Base-by-base conservation (phyloP, 495 filamentous ascomycete species). In the Astrothelium macrocarpum region DNA sequence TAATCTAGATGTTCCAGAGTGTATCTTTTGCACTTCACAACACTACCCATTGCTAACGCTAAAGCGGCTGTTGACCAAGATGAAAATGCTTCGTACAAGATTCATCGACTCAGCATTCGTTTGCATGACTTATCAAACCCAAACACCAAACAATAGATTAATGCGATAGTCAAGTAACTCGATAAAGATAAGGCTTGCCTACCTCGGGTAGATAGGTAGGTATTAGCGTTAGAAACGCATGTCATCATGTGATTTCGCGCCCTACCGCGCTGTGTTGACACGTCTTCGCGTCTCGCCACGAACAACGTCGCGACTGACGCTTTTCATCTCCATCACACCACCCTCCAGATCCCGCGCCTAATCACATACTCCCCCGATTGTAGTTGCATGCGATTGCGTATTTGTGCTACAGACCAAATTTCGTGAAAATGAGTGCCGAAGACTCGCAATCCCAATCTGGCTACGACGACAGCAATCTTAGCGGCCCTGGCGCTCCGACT, bases 401-500 rank as follows among this genome's bases (percentile, higher is more conserved):
- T 3, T 18, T 49, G n/a, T 11, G 3, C n/a, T 18, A 49, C 43
- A 3, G 11, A 49, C 9, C 7, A 56, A 29, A n/a, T n/a, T 5
- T 3, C 3, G 18, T 36, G 45, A 75, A 67, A 23, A 88, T 88
- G 84, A 81, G 80, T 53, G 73, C 78, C 26, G 84, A 83, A 64
- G 82, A 81, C 69, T 81, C 80, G 32, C 84, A 87, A 67, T 78
- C 76, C 31, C 82, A 86, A 60, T 77, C 76, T 3, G 78, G 75
- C 53, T 76, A 77, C 62, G 87, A 87, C 59, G 87, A 90, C 66
- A 81, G 76, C 68, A 78, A 79, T 26, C 76, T 82, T 62, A 85
- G 86, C 46, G 91, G 90, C 31, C 94, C 95, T 65, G 94, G 94
- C 68, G 94, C 95, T 23, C 94, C 94, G 14, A 97, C 91, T 58